phyloP scores from a whole-genome alignment of 2,329 filamentous ascomycete species.

The Thelonectria rubi region DNA sequence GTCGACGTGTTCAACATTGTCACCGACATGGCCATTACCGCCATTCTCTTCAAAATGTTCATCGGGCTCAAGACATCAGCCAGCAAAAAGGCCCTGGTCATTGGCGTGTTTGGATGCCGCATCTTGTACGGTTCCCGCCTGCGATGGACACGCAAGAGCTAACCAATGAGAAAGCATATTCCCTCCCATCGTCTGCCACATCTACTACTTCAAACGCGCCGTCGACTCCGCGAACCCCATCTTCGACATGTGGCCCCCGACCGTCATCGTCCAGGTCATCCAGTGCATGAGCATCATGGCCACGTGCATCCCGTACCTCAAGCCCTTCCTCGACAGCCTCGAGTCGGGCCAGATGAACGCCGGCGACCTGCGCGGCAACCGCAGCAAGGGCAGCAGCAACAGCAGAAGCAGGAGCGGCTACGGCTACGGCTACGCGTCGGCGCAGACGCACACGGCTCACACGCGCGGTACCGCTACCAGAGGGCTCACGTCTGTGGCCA shows the following conservation, averaged over 20 bases:
- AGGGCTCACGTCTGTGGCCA: constrained; percentile 14
- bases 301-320: constrained; percentile 36
- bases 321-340: constrained; percentile 36
- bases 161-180: constrained; percentile 28
- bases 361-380: constrained; percentile 27
- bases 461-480: constrained; percentile 4
- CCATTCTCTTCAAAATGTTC: constrained; percentile 22
- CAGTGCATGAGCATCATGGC: constrained; percentile 34
- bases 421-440: background rate
- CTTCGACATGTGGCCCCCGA: constrained; percentile 34
- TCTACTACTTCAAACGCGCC: constrained; percentile 28
- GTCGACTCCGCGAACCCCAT: constrained; percentile 23
- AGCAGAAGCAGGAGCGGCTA: constrained; percentile 27
- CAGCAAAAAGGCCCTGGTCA: constrained; percentile 23
- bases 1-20: constrained; percentile 27
- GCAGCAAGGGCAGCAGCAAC: constrained; percentile 26
- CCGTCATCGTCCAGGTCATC: constrained; percentile 31
- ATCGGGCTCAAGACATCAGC: constrained; percentile 19
- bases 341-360: constrained; percentile 35
- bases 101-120: constrained; percentile 27
- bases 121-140: constrained; percentile 11
- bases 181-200: constrained; percentile 33
- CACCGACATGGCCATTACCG: constrained; percentile 21
- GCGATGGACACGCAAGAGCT: background rate
- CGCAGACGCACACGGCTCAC: constrained; percentile 5